A percentile compares a stretch with the other conserved stretches of the same genome.
phyloP scores from a whole-genome alignment of 768 basidiomycete species.

The Phallus indusiatus region DNA sequence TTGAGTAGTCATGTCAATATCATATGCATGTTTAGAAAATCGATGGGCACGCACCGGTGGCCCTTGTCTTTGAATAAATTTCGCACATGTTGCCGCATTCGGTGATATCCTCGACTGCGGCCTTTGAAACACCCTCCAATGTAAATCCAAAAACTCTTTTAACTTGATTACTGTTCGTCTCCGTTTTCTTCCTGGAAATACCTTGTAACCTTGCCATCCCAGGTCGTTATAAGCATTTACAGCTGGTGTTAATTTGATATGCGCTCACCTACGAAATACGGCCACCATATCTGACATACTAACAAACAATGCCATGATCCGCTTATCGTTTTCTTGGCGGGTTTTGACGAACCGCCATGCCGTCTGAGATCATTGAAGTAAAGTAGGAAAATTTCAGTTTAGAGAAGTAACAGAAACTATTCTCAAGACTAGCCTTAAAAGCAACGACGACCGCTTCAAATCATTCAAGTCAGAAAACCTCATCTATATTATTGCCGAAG shows the following conservation, averaged over 20 bases:
- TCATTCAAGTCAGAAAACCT: background rate
- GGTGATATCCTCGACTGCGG: constrained; percentile 32
- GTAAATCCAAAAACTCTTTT: constrained; percentile 25
- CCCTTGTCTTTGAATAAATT: constrained; percentile 34
- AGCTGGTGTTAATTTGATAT: background rate
- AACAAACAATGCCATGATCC: background rate
- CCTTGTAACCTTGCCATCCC: no score
- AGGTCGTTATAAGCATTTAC: no score
- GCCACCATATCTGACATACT: constrained; percentile 5
- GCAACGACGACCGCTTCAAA: constrained; percentile 4
- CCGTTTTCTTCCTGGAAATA: no score
- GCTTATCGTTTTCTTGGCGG: constrained; percentile 1
- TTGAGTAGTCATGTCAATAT: background rate
- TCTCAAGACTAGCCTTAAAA: background rate
- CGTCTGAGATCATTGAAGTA: background rate
- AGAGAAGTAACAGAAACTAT: background rate
- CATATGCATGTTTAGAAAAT: no score
- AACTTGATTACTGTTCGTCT: constrained; percentile 8
- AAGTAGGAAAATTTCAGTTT: background rate
- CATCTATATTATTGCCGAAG: background rate
- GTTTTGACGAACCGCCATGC: background rate
- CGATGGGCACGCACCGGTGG: constrained; percentile 22
- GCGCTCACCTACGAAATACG: background rate
- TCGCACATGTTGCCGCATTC: constrained; percentile 37
- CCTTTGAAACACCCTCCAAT: constrained; percentile 19